A percentile compares a stretch with the other conserved stretches of the same genome.
Conservation (phyloP, 208 protist species). For the Crithidia acanthocephali region DNA sequence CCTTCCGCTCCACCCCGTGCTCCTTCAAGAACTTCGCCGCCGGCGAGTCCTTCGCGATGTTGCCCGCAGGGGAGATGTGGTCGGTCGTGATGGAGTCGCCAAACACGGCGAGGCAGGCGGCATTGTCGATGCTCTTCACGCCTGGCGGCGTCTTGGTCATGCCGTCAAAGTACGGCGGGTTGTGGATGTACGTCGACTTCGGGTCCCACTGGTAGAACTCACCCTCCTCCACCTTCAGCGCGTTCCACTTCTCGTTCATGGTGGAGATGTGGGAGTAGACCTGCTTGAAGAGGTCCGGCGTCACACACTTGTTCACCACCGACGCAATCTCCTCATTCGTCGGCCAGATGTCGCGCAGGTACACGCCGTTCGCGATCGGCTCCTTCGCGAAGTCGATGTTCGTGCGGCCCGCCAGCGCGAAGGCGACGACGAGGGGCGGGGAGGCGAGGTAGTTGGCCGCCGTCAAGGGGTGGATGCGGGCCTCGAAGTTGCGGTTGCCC, state of each 20-base stretch:
- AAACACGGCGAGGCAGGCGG: constrained; percentile 90
- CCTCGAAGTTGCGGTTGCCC: constrained; percentile 98
- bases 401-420: constrained; percentile 95
- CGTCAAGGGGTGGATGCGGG: constrained; percentile 94
- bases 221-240: constrained; percentile 82
- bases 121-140: constrained; percentile 72
- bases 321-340: constrained; percentile 84
- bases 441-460: constrained; percentile 97
- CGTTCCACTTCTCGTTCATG: constrained; percentile 94
- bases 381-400: constrained; percentile 95
- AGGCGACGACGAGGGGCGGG: constrained; percentile 96
- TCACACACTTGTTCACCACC: constrained; percentile 86
- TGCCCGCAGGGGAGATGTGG: constrained; percentile 96
- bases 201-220: constrained; percentile 95
- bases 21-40: constrained; percentile 89
- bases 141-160: constrained; percentile 67
- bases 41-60: constrained; percentile 94
- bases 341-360: constrained; percentile 97
- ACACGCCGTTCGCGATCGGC: constrained; percentile 93
- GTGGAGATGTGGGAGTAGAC: constrained; percentile 93
- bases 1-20: constrained; percentile 85
- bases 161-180: constrained; percentile 95
- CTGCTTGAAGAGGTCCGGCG: constrained; percentile 89
- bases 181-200: constrained; percentile 96
- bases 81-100: constrained; percentile 98